A percentile compares a stretch with the other conserved stretches of the same genome.
Evolutionary conservation across 495 filamentous ascomycete species (phyloP).

Genomic region (Penicillium antarcticum): DNA sequence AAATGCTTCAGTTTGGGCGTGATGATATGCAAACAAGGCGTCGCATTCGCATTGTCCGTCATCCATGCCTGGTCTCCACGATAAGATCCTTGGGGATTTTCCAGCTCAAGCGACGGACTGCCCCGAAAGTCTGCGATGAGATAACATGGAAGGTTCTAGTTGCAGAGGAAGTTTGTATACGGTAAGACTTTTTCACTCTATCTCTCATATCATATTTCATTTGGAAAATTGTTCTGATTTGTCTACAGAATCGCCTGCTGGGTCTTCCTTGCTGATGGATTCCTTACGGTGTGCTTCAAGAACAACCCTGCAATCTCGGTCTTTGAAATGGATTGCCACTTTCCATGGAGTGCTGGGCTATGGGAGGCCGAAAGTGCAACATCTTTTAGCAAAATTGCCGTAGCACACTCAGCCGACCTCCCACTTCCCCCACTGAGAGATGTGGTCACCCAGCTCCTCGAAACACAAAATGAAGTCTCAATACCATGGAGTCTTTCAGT

Average conservation of each 20-base stretch:
- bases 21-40: constrained; percentile 31
- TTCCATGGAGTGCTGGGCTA: constrained; percentile 34
- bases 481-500: constrained; percentile 26
- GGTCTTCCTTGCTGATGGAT: constrained; percentile 38
- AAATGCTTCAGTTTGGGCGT: constrained; percentile 40
- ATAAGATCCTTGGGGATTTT: constrained; percentile 34
- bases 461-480: constrained; percentile 8
- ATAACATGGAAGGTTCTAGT: constrained; percentile 24
- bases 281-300: constrained; percentile 39
- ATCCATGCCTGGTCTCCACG: constrained; percentile 35
- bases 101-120: constrained; percentile 19
- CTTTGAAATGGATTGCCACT: constrained; percentile 37
- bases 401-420: not conserved
- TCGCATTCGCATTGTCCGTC: constrained; percentile 36
- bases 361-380: constrained; percentile 35
- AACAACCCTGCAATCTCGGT: constrained; percentile 33
- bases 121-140: constrained; percentile 19
- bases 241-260: constrained; percentile 29
- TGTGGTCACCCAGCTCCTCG: constrained; percentile 24
- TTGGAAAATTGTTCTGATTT: not conserved
- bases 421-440: constrained; percentile 26
- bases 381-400: constrained; percentile 24
- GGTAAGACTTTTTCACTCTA: constrained; percentile 11
- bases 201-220: not conserved
- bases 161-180: constrained; percentile 34